Percentiles rank a stretch among this genome's conserved stretches.
These are phyloP conservation scores for Aspergillus cavernicola DNA, from an alignment of 495 filamentous ascomycete genomes.

Conservation along the genomic window DNA sequence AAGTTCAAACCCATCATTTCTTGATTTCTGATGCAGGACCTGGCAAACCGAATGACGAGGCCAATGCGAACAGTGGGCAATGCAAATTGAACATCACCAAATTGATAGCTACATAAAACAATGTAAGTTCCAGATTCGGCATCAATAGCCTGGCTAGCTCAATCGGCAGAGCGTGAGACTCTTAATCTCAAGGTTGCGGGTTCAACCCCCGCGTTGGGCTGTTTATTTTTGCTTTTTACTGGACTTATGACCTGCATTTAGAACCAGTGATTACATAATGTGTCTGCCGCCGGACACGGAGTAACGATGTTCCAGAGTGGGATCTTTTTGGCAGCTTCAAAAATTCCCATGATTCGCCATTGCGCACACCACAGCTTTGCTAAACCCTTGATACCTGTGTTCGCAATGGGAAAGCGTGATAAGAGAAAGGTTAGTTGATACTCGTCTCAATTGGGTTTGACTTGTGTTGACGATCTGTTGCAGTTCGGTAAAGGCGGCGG, in stretches of 20 bases:
- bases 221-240: constrained; percentile 21
- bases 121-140: neutral
- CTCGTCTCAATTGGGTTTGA: neutral
- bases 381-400: neutral
- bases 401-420: constrained; percentile 16
- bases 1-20: no score
- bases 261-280: neutral
- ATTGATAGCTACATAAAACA: neutral
- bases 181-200: neutral
- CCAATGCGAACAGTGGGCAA: no score
- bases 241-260: no score
- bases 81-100: no score
- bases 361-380: neutral
- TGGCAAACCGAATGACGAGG: no score
- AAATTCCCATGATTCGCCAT: neutral
- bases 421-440: constrained; percentile 13
- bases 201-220: neutral
- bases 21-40: no score
- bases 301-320: constrained; percentile 2
- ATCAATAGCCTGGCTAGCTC: constrained; percentile 34
- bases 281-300: neutral
- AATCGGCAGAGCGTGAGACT: neutral
- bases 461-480: constrained; percentile 15
- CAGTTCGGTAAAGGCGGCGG: constrained; percentile 35
- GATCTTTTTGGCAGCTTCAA: constrained; percentile 13